Conservation (phyloP, 768 basidiomycete species). For the Naganishia onofrii region DNA sequence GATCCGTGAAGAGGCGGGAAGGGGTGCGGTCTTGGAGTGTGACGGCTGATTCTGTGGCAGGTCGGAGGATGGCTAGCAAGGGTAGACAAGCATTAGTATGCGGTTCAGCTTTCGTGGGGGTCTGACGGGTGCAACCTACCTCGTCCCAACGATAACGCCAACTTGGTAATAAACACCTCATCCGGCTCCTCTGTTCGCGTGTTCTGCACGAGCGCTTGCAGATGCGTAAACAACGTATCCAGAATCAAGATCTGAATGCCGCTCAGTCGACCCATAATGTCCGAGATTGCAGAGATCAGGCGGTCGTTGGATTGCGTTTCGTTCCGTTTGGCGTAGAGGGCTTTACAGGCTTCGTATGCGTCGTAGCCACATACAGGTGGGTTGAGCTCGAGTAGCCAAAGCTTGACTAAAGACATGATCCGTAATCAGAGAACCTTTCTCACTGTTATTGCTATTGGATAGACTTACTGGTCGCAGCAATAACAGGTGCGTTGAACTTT, state of each 20-base stretch:
- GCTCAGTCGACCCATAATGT: constrained; percentile 68
- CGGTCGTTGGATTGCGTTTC: constrained; percentile 58
- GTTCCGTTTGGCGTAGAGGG: constrained; percentile 70
- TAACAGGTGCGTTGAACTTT: constrained; percentile 78
- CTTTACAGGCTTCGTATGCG: constrained; percentile 85
- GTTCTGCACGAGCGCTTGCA: constrained; percentile 66
- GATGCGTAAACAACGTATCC: constrained; percentile 71
- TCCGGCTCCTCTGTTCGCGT: constrained; percentile 68
- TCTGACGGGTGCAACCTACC: too few relatives aligned
- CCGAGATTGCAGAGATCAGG: constrained; percentile 61
- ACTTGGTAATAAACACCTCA: constrained; percentile 79
- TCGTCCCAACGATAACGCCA: constrained; percentile 81
- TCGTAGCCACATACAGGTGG: constrained; percentile 82
- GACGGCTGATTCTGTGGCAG: constrained; percentile 73
- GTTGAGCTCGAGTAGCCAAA: constrained; percentile 88
- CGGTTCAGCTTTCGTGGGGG: too few relatives aligned
- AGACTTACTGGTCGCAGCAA: constrained; percentile 62
- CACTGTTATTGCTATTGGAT: not conserved
- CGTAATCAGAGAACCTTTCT: too few relatives aligned
- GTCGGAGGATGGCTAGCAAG: constrained; percentile 70
- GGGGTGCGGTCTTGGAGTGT: constrained; percentile 91
- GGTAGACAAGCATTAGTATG: too few relatives aligned
- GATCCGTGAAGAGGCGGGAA: constrained; percentile 75
- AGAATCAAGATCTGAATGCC: constrained; percentile 77
- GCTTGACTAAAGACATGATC: constrained; percentile 58